phyloP scores from a whole-genome alignment of 1,139 yeast species.

The Zygoascus hellenicus region DNA sequence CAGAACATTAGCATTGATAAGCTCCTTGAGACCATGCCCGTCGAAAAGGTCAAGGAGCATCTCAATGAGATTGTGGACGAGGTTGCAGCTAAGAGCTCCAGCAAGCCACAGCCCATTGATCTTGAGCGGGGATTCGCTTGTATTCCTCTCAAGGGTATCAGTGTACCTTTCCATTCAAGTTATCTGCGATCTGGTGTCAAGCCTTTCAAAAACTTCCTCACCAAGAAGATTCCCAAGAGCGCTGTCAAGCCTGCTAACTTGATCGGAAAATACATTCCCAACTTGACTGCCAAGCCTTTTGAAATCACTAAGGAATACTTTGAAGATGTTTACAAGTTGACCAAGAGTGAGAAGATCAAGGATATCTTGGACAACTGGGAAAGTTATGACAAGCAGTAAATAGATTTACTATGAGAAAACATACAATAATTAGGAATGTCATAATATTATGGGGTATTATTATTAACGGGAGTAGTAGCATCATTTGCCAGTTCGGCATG shows the following conservation, averaged over 20 bases:
- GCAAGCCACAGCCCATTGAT: slow-evolving; percentile 94
- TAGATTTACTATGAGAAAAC: background rate
- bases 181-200: slow-evolving; percentile 97
- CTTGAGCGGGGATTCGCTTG: slow-evolving; percentile 97
- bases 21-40: slow-evolving; percentile 70
- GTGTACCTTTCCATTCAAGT: slow-evolving; percentile 98
- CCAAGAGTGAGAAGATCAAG: slow-evolving; percentile 88
- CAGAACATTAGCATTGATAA: slow-evolving; percentile 92
- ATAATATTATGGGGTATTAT: background rate
- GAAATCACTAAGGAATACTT: slow-evolving; percentile 93
- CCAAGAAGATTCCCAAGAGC: slow-evolving; percentile 90
- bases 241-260: slow-evolving; percentile 93
- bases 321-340: slow-evolving; percentile 88
- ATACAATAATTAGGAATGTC: background rate
- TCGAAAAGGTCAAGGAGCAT: slow-evolving; percentile 85
- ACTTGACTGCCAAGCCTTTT: slow-evolving; percentile 97
- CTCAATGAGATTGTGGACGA: slow-evolving; percentile 81
- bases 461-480: background rate
- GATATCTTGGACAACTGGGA: slow-evolving; percentile 94
- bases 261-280: slow-evolving; percentile 94
- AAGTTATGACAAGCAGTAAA: slow-evolving; percentile 43
- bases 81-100: slow-evolving; percentile 70
- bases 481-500: background rate
- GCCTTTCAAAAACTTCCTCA: slow-evolving; percentile 96
- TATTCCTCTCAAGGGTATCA: slow-evolving; percentile 95